Conservation (phyloP, 2,329 filamentous ascomycete genomes). For the Endothia cerciana region DNA sequence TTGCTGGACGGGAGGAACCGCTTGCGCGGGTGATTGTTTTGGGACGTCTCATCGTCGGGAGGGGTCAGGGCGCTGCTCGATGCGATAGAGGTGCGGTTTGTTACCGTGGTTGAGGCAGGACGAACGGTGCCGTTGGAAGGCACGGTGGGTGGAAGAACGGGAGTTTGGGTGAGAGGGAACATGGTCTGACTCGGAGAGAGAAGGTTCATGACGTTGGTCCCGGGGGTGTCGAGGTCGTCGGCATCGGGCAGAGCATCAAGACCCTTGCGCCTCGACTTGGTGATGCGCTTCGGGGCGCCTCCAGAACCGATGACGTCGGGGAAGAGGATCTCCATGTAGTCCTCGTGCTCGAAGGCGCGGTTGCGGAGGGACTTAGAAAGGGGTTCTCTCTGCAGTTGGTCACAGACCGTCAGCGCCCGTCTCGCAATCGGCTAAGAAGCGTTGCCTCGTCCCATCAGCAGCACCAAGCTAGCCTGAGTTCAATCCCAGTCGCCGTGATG, state of each 20-base stretch:
- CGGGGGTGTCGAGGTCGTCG: slow-evolving; percentile 54
- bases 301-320: slow-evolving; percentile 64
- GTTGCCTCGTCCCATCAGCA: slow-evolving; percentile 16
- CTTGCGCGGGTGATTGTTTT: slow-evolving; percentile 45
- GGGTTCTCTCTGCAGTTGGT: slow-evolving; percentile 54
- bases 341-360: slow-evolving; percentile 62
- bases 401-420: slow-evolving; percentile 27
- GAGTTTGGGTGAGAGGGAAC: slow-evolving; percentile 32
- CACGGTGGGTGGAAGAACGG: slow-evolving; percentile 32
- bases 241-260: slow-evolving; percentile 47
- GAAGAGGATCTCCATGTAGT: slow-evolving; percentile 64
- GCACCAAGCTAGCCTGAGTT: slow-evolving; percentile 17
- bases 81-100: slow-evolving; percentile 44
- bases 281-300: slow-evolving; percentile 62
- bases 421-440: slow-evolving; percentile 21
- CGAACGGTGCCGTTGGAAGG: slow-evolving; percentile 31
- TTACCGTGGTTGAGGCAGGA: slow-evolving; percentile 42
- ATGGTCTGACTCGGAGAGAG: slow-evolving; percentile 39
- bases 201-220: slow-evolving; percentile 51
- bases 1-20: slow-evolving; percentile 37
- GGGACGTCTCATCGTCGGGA: slow-evolving; percentile 53
- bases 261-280: slow-evolving; percentile 56
- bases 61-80: slow-evolving; percentile 56
- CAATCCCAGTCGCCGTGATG: slow-evolving; percentile 1
- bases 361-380: slow-evolving; percentile 60